Evolutionary conservation across 1,284 basidiomycete species (phyloP).

Genomic region (Sanguinoderma infundibulare): DNA sequence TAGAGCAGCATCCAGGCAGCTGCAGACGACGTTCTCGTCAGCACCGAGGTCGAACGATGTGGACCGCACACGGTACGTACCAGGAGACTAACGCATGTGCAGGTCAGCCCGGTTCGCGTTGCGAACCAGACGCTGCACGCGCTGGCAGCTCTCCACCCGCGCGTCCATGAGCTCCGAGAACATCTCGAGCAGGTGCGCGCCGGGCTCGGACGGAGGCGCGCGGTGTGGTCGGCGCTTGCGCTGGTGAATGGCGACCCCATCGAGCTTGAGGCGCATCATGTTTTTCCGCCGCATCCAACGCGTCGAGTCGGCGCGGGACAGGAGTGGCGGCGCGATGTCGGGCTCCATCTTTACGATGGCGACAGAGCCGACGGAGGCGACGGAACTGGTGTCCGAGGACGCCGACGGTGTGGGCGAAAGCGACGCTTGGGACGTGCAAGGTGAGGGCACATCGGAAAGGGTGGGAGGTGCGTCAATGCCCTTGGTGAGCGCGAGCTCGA

Average conservation of each 20-base stretch:
- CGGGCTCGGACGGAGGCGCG: constrained; percentile 44
- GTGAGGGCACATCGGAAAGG: constrained; percentile 28
- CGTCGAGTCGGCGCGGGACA: constrained; percentile 32
- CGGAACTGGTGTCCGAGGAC: constrained; percentile 18
- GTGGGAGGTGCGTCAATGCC: constrained; percentile 35
- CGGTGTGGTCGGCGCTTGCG: constrained; percentile 34
- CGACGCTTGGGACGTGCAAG: constrained; percentile 20
- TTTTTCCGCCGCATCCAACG: constrained; percentile 54
- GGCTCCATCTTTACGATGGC: constrained; percentile 34
- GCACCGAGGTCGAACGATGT: background rate
- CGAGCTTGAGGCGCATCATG: constrained; percentile 50
- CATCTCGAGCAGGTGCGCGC: constrained; percentile 63
- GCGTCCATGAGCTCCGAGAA: constrained; percentile 74
- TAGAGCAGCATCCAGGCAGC: constrained; percentile 13
- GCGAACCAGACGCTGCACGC: constrained; percentile 62
- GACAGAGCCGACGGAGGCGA: constrained; percentile 7
- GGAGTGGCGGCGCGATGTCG: constrained; percentile 27
- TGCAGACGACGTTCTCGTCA: constrained; percentile 2
- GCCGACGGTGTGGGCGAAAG: constrained; percentile 26
- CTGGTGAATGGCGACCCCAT: constrained; percentile 43
- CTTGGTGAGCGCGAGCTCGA: constrained; percentile 39
- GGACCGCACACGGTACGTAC: constrained; percentile 17
- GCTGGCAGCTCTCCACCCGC: constrained; percentile 74
- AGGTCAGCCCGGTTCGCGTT: constrained; percentile 39
- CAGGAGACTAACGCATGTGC: constrained; percentile 27